These are phyloP conservation scores for Gossypium thurberi DNA, from an alignment of 345 rosid species.

Conservation along the genomic window DNA sequence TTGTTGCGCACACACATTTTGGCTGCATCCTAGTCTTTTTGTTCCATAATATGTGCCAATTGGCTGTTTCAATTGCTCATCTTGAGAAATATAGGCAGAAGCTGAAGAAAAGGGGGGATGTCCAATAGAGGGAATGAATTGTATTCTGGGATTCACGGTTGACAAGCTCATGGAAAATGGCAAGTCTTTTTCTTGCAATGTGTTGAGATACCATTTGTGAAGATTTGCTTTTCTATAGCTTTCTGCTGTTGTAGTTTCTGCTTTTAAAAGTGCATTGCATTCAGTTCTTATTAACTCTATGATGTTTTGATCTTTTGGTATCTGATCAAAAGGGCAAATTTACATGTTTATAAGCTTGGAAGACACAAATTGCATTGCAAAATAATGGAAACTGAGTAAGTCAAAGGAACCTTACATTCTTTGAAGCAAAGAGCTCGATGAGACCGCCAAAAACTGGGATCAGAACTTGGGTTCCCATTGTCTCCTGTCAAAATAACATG, in stretches of 20 bases:
- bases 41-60: too few relatives aligned
- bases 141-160: constrained; percentile 15
- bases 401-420: constrained; percentile 36
- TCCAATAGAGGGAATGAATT: constrained; percentile 3
- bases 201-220: constrained; percentile 11
- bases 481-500: constrained; percentile 32
- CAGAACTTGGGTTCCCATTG: constrained; percentile 50
- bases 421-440: constrained; percentile 62
- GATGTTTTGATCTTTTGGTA: constrained; percentile 47
- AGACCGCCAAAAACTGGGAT: constrained; percentile 68
- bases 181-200: constrained; percentile 20
- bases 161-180: constrained; percentile 12
- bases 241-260: constrained; percentile 19
- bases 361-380: neutral
- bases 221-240: constrained; percentile 9
- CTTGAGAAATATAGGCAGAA: too few relatives aligned
- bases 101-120: too few relatives aligned
- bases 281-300: constrained; percentile 39
- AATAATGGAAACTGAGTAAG: neutral
- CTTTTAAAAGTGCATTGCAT: constrained; percentile 29
- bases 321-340: constrained; percentile 39
- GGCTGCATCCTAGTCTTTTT: constrained; percentile 1
- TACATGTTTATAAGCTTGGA: neutral
- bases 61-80: too few relatives aligned
- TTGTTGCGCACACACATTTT: constrained; percentile 14